A percentile compares a stretch with the other conserved stretches of the same genome.
phyloP scores from a whole-genome alignment of 257 asterid species.

The Rhazya stricta region DNA sequence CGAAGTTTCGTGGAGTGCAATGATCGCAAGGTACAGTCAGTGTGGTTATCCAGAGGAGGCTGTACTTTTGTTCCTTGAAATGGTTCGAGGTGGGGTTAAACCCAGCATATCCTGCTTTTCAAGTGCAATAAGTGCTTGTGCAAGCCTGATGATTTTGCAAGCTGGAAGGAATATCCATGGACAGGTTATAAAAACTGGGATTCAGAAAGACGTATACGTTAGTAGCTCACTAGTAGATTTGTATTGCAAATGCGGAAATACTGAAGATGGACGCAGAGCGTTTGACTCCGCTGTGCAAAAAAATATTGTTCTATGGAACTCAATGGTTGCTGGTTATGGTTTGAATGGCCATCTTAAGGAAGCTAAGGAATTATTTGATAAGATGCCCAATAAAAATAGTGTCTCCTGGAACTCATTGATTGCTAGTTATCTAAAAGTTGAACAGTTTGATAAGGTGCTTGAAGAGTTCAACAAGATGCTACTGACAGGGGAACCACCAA shows the following conservation, averaged over 20 bases:
- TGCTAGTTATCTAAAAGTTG: conserved; percentile 42
- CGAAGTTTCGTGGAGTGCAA: conserved; percentile 27
- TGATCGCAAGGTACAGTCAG: conserved; percentile 73
- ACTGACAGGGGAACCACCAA: conserved; percentile 53
- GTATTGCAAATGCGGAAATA: conserved; percentile 62
- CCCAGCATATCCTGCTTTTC: conserved; percentile 69
- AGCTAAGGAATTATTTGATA: conserved; percentile 52
- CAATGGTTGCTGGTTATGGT: conserved; percentile 66
- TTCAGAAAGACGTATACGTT: conserved; percentile 39
- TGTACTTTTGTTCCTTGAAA: conserved; percentile 39
- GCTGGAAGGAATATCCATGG: conserved; percentile 63
- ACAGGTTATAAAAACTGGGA: conserved; percentile 49
- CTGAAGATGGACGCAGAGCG: conserved; percentile 41
- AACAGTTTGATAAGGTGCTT: conserved; percentile 39
- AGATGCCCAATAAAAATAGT: conserved; percentile 47
- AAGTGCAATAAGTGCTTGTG: conserved; percentile 57
- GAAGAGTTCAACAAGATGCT: conserved; percentile 55
- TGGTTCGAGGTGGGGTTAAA: conserved; percentile 37
- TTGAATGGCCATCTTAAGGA: conserved; percentile 47
- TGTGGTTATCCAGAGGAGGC: conserved; percentile 69
- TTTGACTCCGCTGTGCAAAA: conserved; percentile 45
- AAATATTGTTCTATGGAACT: conserved; percentile 71
- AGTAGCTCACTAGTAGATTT: conserved; percentile 61
- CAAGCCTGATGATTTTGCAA: conserved; percentile 42
- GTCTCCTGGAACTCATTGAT: conserved; percentile 78